phyloP scores from a whole-genome alignment of 768 basidiomycete species.

The Agaricus subrufescens region DNA sequence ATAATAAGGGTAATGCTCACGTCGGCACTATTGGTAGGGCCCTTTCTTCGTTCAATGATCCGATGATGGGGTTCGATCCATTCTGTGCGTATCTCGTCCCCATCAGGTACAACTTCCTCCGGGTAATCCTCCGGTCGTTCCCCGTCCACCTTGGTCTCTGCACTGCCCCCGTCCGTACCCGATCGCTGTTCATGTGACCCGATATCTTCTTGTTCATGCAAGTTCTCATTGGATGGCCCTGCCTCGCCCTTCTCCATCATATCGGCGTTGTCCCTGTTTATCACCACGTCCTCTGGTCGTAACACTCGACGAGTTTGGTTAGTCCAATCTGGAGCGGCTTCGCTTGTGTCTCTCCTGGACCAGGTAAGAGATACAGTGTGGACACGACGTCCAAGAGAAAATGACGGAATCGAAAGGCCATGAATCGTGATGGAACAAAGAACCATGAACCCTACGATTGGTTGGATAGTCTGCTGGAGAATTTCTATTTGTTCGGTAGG shows the following conservation, averaged over 20 bases:
- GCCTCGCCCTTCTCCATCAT: constrained; percentile 23
- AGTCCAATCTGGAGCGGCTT: constrained; percentile 71
- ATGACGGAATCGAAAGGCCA: constrained; percentile 90
- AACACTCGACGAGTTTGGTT: constrained; percentile 67
- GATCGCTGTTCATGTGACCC: neutral
- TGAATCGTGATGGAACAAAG: constrained; percentile 84
- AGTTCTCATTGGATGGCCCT: neutral
- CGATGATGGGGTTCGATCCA: constrained; percentile 23
- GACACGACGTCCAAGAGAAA: constrained; percentile 89
- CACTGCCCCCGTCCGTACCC: constrained; percentile 9
- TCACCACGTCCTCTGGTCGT: constrained; percentile 72
- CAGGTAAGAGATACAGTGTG: constrained; percentile 87
- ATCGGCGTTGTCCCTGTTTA: constrained; percentile 67
- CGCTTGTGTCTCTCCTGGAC: constrained; percentile 62
- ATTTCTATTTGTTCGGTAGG: constrained; percentile 47
- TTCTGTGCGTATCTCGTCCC: constrained; percentile 16
- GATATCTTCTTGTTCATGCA: neutral
- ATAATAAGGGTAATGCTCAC: constrained; percentile 17
- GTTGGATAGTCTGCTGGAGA: constrained; percentile 76
- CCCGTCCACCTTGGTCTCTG: constrained; percentile 8
- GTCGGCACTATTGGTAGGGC: constrained; percentile 19
- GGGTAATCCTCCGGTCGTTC: constrained; percentile 14
- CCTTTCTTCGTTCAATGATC: constrained; percentile 21
- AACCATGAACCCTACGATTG: constrained; percentile 94
- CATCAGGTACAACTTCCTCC: constrained; percentile 17